Evolutionary conservation across 345 rosid species (phyloP), one percentile per base, ranked within the genome.

Genomic region (Combretum micranthum): DNA sequence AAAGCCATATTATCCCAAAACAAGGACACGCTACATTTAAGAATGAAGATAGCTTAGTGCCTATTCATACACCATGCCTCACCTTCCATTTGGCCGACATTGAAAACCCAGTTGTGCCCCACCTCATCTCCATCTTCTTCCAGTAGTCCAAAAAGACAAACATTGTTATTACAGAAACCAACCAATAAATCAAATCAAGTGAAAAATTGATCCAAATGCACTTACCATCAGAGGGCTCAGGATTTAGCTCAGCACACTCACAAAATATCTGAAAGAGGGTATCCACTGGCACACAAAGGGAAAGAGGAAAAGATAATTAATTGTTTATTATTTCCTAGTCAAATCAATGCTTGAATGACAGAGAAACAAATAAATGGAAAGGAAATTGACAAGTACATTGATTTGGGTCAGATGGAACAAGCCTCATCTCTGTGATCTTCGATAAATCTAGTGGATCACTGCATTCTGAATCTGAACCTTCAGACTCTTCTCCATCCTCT

Each of bases 201-300:
- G 12, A n/a, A 23, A 49, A 52, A 25, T 26, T 23, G 18, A 55
- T 61, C 32, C 10, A 37, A 52, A 12, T 47, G 65, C 2, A 44
- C 72, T 70, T 73, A 90, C 96, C 96, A 70, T 81, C 86, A 56
- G 81, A 51, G 15, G 90, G 95, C 60, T 90, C 95, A 1, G 99
- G 97, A 80, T 94, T 94, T 46, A 94, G 79, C 76, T 87, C 96
- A 18, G 97, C 95, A 53, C 99, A 84, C 71, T 90, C 87, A 4
- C 95, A 90, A 62, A 94, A 87, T 26, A 87, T 59, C 68, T 83
- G 84, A 75, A 94, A 94, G 51, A 94, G 64, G 48, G 76, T 77
- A 70, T 87, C 95, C 97, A 94, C 97, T 94, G 59, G 55, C 64
- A 72, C 1, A 60, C 44, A 56, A 54, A 16, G 65, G 20, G 20